Evolutionary conservation across 192 early-diverging fungal genomes (phyloP), one percentile per base, ranked within the genome.

Genomic region (Cladochytrium replicatum): DNA sequence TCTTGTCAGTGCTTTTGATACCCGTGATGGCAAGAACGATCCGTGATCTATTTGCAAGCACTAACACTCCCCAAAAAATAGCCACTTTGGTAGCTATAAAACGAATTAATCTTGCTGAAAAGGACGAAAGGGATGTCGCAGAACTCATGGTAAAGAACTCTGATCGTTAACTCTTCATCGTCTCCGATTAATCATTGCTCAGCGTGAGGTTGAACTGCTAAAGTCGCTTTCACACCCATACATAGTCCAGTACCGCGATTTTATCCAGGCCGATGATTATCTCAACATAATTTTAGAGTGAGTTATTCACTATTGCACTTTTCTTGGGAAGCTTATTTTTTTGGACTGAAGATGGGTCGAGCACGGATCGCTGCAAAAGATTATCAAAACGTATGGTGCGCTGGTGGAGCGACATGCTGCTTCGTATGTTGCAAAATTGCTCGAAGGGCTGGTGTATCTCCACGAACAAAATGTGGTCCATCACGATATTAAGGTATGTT

Each of bases 351-450:
- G 28, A 13, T 54, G 13, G 13, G 53, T 3, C 5, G 94, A 98
- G 64, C 91, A 93, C 53, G 94, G 94, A 13, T 96, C 92, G 9
- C 77, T 98, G 30, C 59, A 82, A 46, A 80, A 77, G 17, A 91
- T 89, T 4, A 64, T 87, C 11, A 85, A 86, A 57, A 81, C 83
- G 8, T 98, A 96, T 74, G 91, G 91, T 3, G 67, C 71, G 19
- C 91, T 98, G 49, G 86, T 89, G 0, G 94, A 98, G 59, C 86
- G 80, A 50, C 69, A 96, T 6, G 85, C 93, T 0, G 72, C 86
- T 8, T 75, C 84, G 0, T 96, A 93, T 62, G 78, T 80, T 22
- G 77, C 83, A 29, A 89, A 94, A 60, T 89, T 98, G 27, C 69
- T 95, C 6, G 81, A 84, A 41, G 95, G 95, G 0, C 74, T 98